phyloP scores from a whole-genome alignment of 2,329 filamentous ascomycete species.

The Capronia epimyces region DNA sequence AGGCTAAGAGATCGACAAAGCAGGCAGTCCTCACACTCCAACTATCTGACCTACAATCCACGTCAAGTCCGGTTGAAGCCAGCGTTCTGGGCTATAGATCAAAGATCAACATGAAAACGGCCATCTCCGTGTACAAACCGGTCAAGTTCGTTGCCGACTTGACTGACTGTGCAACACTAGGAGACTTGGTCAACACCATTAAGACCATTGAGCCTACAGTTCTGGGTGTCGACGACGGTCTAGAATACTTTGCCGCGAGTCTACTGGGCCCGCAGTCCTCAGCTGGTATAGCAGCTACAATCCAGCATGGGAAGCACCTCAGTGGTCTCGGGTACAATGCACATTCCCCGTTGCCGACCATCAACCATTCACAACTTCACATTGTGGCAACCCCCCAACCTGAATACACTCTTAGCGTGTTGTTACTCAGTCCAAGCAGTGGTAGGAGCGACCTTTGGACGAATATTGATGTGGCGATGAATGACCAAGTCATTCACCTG shows the following conservation, averaged over 20 bases:
- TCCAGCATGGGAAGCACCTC: background rate
- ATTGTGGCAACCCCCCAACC: background rate
- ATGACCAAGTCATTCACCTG: background rate
- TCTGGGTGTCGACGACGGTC: background rate
- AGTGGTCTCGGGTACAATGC: background rate
- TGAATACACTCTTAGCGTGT: background rate
- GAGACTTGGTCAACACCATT: background rate
- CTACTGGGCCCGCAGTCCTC: background rate
- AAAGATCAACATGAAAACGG: slow-evolving; percentile 1
- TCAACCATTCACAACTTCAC: background rate
- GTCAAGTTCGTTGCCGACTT: slow-evolving; percentile 2
- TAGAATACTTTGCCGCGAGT: background rate
- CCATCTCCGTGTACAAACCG: slow-evolving; percentile 4
- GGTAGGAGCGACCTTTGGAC: background rate
- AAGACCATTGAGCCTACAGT: background rate
- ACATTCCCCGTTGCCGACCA: background rate
- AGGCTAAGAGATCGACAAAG: too few relatives aligned
- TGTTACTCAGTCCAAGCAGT: background rate
- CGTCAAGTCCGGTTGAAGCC: too few relatives aligned
- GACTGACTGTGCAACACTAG: background rate
- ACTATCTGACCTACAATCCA: background rate
- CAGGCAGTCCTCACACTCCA: background rate
- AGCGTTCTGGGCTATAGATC: too few relatives aligned
- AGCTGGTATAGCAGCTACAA: background rate
- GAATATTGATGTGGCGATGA: background rate